phyloP scores from a whole-genome alignment of 2,329 filamentous ascomycete genomes.

The Huntiella moniliformis region DNA sequence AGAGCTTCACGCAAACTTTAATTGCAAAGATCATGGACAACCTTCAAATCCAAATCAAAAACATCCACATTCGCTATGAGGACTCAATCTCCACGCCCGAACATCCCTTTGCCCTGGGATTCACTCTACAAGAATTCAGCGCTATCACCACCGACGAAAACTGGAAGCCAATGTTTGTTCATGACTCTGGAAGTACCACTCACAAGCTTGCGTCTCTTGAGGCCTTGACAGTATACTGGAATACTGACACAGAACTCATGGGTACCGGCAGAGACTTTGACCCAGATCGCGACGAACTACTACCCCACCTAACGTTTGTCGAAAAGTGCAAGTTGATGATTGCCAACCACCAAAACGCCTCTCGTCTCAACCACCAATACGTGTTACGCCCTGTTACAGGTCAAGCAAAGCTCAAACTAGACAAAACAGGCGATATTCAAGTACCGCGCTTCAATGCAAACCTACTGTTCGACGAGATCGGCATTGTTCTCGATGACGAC shows the following conservation, averaged over 20 bases:
- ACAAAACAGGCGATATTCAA: constrained; percentile 70
- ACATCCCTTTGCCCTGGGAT: constrained; percentile 80
- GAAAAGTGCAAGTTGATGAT: constrained; percentile 63
- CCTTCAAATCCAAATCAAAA: constrained; percentile 91
- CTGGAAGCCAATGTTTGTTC: constrained; percentile 92
- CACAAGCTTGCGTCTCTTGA: constrained; percentile 88
- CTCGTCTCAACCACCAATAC: constrained; percentile 52
- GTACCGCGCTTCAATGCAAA: constrained; percentile 77
- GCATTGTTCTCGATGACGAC: constrained; percentile 89
- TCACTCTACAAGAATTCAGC: constrained; percentile 91
- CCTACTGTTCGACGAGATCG: constrained; percentile 89
- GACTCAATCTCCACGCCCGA: constrained; percentile 89
- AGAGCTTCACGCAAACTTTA: constrained; percentile 90
- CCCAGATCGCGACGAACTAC: constrained; percentile 31
- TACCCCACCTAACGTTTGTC: constrained; percentile 60
- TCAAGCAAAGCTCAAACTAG: constrained; percentile 81
- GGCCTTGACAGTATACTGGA: constrained; percentile 90
- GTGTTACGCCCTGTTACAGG: constrained; percentile 92
- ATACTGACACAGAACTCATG: constrained; percentile 74
- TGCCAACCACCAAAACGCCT: constrained; percentile 18
- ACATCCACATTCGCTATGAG: constrained; percentile 95
- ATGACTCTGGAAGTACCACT: constrained; percentile 62
- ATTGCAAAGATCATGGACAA: constrained; percentile 97
- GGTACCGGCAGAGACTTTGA: constrained; percentile 58
- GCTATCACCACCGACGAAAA: constrained; percentile 88